These are phyloP conservation scores for Melastoma candidum DNA, from an alignment of 441 rosid genomes.

Conservation along the genomic window DNA sequence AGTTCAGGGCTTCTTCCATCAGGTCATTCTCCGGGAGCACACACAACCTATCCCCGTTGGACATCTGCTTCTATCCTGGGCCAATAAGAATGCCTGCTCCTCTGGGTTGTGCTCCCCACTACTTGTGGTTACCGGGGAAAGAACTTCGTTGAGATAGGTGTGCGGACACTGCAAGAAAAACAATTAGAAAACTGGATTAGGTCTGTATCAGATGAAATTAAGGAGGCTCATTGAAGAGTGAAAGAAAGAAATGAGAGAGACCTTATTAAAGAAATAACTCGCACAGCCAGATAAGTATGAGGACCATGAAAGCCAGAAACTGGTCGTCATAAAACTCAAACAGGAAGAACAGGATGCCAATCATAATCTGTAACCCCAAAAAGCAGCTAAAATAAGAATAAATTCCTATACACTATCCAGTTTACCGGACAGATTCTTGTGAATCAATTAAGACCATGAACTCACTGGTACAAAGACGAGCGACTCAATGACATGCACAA, in stretches of 20 bases:
- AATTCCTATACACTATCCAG: no score
- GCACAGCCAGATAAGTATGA: constrained; percentile 95
- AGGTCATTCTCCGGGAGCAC: no score
- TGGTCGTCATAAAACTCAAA: constrained; percentile 98
- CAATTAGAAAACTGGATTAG: not conserved
- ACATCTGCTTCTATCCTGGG: no score
- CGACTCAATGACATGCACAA: constrained; percentile 93
- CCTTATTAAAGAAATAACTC: constrained; percentile 94
- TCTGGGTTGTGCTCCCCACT: no score
- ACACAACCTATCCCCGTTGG: no score
- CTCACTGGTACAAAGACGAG: constrained; percentile 96
- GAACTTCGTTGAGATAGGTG: constrained; percentile 26
- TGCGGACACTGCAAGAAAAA: constrained; percentile 68
- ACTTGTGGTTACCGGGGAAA: no score
- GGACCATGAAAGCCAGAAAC: constrained; percentile 95
- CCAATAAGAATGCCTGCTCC: no score
- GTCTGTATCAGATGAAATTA: not conserved
- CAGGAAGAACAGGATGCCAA: constrained; percentile 88
- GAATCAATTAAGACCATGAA: no score
- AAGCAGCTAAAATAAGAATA: not conserved
- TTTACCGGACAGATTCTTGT: no score
- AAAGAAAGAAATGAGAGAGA: constrained; percentile 19
- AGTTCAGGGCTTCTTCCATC: no score
- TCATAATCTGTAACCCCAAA: constrained; percentile 75
- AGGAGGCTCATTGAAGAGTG: not conserved